Evolutionary conservation across 1,139 yeast species (phyloP).

Genomic region (Eremothecium cymbalariae): DNA sequence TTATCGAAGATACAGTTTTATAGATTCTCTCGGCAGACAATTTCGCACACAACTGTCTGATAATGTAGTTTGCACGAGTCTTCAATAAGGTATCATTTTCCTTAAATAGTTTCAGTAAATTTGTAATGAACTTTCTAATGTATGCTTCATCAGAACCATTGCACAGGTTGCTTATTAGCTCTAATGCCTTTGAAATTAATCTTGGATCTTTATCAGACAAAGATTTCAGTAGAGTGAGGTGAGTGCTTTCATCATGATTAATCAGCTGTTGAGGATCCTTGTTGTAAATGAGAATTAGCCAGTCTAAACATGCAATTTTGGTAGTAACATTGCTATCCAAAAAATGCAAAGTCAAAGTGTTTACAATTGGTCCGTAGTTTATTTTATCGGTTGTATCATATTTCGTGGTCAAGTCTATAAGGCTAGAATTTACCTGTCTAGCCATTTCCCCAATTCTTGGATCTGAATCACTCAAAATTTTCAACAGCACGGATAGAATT

Average conservation of each 20-base stretch:
- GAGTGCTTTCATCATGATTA: slow-evolving; percentile 56
- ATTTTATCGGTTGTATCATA: slow-evolving; percentile 34
- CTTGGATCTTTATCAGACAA: slow-evolving; percentile 80
- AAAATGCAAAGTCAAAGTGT: slow-evolving; percentile 53
- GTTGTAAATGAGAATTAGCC: slow-evolving; percentile 79
- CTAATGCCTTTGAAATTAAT: slow-evolving; percentile 57
- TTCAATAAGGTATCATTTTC: slow-evolving; percentile 55
- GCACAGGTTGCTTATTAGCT: slow-evolving; percentile 71
- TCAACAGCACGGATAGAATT: slow-evolving; percentile 47
- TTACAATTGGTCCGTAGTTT: slow-evolving; percentile 52
- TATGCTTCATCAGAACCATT: slow-evolving; percentile 69
- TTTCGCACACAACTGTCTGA: slow-evolving; percentile 75
- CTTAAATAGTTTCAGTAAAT: slow-evolving; percentile 62
- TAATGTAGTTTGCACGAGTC: slow-evolving; percentile 73
- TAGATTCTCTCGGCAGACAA: slow-evolving; percentile 79
- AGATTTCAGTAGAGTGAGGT: slow-evolving; percentile 71
- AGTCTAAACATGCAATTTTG: slow-evolving; percentile 76
- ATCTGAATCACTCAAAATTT: slow-evolving; percentile 46
- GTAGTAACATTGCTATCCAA: slow-evolving; percentile 71
- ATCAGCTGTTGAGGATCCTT: slow-evolving; percentile 58
- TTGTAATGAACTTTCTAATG: slow-evolving; percentile 67
- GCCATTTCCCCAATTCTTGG: slow-evolving; percentile 44
- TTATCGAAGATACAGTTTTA: slow-evolving; percentile 68
- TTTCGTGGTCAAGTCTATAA: slow-evolving; percentile 39
- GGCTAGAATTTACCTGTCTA: slow-evolving; percentile 42